Base-by-base conservation (phyloP, 2,329 filamentous ascomycete species). In the Aspergillus niger region DNA sequence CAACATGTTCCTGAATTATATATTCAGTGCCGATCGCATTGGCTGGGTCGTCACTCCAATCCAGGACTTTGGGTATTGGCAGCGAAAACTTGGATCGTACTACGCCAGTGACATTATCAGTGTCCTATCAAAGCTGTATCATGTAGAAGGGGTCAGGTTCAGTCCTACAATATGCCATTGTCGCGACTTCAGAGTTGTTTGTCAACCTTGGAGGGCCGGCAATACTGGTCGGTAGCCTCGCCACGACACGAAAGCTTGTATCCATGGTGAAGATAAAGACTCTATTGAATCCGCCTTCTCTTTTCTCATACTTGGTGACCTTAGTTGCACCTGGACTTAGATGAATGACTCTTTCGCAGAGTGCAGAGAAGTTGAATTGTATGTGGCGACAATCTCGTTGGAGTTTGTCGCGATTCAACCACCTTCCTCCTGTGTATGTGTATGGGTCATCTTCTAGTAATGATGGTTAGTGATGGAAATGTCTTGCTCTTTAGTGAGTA, bases 161-260 rank as follows among this genome's bases (percentile, higher is more conserved):
- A 55, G 50, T 3, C 74, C 63, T 72, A 81, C 77, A 58, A 63
- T 77, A 81, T 61, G 69, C 68, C 48, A 82, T 79, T 0, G 79
- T 82, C 52, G 80, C 79, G 63, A 82, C 79, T 69, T 82, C 77
- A n/a, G 79, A 81, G 59, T 73, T 74, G 2, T 76, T 81, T 1
- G 70, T 73, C 36, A 80, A 69, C 41, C 69, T 70, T 55, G 66
- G 52, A 3, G 76, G 75, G 8, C 78, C 78, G 68, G 78, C 74
- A 59, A 78, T 62, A 24, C 61, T 52, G 60, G 76, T 79, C 5
- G 78, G 79, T 24, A 82, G 39, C 65, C 76, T 77, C 17, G 77
- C 80, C 22, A 81, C 73, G 38, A 81, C 61, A 56, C 69, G 66
- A 63, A 66, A 64, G 15, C 64, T 75, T 65, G 78, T 75, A 39